Base-by-base conservation (phyloP, 2,329 filamentous ascomycete genomes). In the Rhinocladiella mackenziei region DNA sequence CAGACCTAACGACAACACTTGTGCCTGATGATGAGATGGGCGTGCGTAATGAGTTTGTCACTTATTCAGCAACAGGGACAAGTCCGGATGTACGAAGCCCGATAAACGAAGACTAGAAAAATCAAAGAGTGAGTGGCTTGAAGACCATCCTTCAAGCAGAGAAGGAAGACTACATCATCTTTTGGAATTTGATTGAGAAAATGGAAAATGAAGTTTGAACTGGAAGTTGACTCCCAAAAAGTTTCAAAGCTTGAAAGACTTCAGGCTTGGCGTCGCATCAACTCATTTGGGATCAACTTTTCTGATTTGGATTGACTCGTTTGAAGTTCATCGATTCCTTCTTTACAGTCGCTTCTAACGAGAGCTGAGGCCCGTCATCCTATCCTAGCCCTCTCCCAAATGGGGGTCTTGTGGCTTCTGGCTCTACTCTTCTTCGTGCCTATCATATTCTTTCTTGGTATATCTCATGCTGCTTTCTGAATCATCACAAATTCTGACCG, bases 371-470 rank as follows among this genome's bases (percentile, higher is more conserved):
- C n/a, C n/a, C n/a, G n/a, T n/a, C n/a, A n/a, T n/a, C n/a, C n/a
- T n/a, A n/a, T n/a, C 30, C 39, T 17, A 26, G 8, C 4, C 13
- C 6, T 23, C 20, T 22, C 7, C 19, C n/a, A 25, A n/a, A 55
- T 55, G 50, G 43, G 44, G 17, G 29, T 50, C 22, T 28, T 55
- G n/a, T 41, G 39, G 43, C 32, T 53, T 23, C 30, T 51, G 17
- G 36, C 46, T n/a, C 39, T 54, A 19, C 39, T 54, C 11, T 18
- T 55, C 15, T 51, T 53, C 14, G 22, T 53, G n/a, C 46, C 50
- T 3, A 30, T 54, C 11, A 22, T 53, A 8, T 45, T 45, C 32
- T 49, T 52, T 39, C 44, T 56, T 22, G 51, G 53, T 55, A 41
- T 22, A 6, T 6, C 30, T 13, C 9, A 14, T 30, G n/a, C 4